Evolutionary conservation across 257 asterid species (phyloP).

Genomic region (Rauvolfia tetraphylla): DNA sequence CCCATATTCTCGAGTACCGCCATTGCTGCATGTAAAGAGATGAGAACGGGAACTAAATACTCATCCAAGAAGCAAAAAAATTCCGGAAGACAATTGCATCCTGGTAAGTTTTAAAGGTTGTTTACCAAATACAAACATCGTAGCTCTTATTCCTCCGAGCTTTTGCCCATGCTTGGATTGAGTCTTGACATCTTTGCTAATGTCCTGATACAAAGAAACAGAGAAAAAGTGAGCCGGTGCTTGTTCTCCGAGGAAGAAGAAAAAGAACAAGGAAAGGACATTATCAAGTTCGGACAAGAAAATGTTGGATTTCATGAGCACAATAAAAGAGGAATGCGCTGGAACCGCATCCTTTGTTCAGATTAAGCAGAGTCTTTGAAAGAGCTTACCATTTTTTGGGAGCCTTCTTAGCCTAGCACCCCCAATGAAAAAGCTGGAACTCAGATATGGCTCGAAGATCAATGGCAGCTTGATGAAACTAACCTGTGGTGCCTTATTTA

Average conservation of each 20-base stretch:
- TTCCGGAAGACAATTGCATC: background rate
- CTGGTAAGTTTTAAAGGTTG: background rate
- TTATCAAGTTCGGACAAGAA: background rate
- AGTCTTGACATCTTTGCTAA: slow-evolving; percentile 25
- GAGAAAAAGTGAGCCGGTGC: background rate
- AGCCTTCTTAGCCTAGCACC: background rate
- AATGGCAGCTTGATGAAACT: slow-evolving; percentile 7
- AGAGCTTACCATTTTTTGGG: slow-evolving; percentile 25
- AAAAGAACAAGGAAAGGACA: background rate
- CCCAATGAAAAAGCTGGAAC: background rate
- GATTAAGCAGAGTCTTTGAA: background rate
- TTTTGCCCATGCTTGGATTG: slow-evolving; percentile 24
- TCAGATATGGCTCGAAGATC: background rate
- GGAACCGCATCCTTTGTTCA: no score
- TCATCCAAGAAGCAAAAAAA: background rate
- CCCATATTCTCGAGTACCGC: slow-evolving; percentile 48
- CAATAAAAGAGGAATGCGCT: background rate
- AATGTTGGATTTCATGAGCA: background rate
- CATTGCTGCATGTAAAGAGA: slow-evolving; percentile 34
- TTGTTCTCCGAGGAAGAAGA: background rate
- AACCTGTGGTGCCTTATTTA: slow-evolving; percentile 1
- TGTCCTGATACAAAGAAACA: slow-evolving; percentile 30
- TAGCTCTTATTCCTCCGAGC: slow-evolving; percentile 51
- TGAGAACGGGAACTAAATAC: background rate
- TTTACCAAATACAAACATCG: slow-evolving; percentile 47